Evolutionary conservation across 1,139 yeast species (phyloP).

Genomic region (Geotrichum europaeum): DNA sequence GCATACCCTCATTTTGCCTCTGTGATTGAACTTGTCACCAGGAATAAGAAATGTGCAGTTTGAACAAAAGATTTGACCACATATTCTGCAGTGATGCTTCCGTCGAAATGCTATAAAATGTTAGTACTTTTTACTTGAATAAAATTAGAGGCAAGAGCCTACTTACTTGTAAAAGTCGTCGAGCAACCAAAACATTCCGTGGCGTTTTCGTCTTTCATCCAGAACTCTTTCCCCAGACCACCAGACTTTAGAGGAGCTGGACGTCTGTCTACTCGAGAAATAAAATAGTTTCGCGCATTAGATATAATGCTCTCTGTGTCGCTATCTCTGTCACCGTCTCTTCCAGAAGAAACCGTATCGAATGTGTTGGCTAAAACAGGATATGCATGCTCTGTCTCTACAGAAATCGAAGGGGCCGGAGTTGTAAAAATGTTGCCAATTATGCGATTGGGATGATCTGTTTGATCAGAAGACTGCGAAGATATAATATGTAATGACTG

Average conservation of each 20-base stretch:
- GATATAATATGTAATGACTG: not conserved
- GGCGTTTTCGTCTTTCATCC: constrained; percentile 91
- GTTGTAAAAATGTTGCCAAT: not conserved
- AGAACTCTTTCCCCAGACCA: constrained; percentile 51
- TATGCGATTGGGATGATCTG: not conserved
- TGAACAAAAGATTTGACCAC: constrained; percentile 93
- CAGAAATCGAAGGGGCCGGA: not conserved
- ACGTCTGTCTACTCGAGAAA: constrained; percentile 22
- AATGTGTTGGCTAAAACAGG: not conserved
- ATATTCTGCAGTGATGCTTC: constrained; percentile 89
- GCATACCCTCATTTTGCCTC: constrained; percentile 74
- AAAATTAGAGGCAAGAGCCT: not conserved
- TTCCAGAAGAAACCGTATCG: not conserved
- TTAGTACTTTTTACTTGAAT: not conserved
- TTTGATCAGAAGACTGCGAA: not conserved
- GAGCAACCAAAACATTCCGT: constrained; percentile 76
- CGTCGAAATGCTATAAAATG: constrained; percentile 53
- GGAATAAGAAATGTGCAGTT: constrained; percentile 76
- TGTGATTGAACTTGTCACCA: constrained; percentile 64
- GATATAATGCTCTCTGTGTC: constrained; percentile 30
- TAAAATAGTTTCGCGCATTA: constrained; percentile 22
- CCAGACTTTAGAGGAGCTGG: constrained; percentile 26
- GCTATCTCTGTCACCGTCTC: constrained; percentile 28
- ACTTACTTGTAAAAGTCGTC: constrained; percentile 50
- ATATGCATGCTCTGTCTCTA: not conserved